Conservation (phyloP, 495 filamentous ascomycete genomes). For the Peziza echinospora region DNA sequence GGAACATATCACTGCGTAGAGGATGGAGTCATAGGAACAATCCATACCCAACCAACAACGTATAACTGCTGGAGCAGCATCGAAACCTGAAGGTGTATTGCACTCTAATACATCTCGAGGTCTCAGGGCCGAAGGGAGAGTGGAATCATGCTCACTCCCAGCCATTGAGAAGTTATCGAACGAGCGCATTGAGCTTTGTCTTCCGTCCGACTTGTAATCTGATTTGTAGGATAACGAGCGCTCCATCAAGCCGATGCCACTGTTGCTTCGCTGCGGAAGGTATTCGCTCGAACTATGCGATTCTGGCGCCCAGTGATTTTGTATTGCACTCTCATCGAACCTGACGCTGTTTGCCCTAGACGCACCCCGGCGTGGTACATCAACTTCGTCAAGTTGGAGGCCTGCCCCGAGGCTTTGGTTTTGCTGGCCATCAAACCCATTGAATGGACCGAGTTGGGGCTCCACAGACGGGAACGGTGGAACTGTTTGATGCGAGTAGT, state of each 20-base stretch:
- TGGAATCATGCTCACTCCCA: slow-evolving; percentile 11
- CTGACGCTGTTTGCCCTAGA: slow-evolving; percentile 94
- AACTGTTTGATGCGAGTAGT: slow-evolving; percentile 24
- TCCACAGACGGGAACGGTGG: slow-evolving; percentile 23
- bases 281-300: slow-evolving; percentile 55
- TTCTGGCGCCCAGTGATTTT: slow-evolving; percentile 68
- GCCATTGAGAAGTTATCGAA: slow-evolving; percentile 18
- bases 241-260: slow-evolving; percentile 70
- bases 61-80: slow-evolving; percentile 76
- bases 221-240: slow-evolving; percentile 84
- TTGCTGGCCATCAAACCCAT: slow-evolving; percentile 64
- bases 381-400: slow-evolving; percentile 64
- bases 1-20: slow-evolving; percentile 83
- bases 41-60: slow-evolving; percentile 80
- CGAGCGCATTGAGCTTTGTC: slow-evolving; percentile 41
- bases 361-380: slow-evolving; percentile 76
- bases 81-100: slow-evolving; percentile 20
- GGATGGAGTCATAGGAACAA: slow-evolving; percentile 64
- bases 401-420: slow-evolving; percentile 45
- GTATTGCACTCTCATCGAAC: slow-evolving; percentile 93
- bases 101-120: slow-evolving; percentile 15
- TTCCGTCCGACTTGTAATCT: slow-evolving; percentile 91
- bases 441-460: slow-evolving; percentile 34
- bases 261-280: slow-evolving; percentile 54
- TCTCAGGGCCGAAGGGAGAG: slow-evolving; percentile 11